phyloP scores from a whole-genome alignment of 2,329 filamentous ascomycete species.

The Colletotrichum siamense region DNA sequence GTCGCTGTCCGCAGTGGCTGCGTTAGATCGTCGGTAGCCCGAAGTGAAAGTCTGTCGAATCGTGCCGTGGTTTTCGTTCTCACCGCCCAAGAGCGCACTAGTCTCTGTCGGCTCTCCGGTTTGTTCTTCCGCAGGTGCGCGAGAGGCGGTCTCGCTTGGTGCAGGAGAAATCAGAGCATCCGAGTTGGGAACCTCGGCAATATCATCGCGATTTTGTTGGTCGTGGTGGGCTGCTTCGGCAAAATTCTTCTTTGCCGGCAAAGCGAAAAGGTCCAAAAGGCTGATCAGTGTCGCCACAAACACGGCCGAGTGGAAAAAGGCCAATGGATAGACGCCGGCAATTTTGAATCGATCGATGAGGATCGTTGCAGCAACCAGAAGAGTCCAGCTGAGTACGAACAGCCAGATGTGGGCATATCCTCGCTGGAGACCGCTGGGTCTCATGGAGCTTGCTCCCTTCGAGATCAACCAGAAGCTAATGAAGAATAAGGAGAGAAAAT shows the following conservation, averaged over 20 bases:
- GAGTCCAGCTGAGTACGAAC: slow-evolving; percentile 74
- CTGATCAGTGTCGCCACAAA: slow-evolving; percentile 78
- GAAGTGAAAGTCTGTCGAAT: slow-evolving; percentile 59
- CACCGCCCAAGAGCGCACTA: slow-evolving; percentile 50
- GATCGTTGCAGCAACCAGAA: slow-evolving; percentile 76
- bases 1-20: slow-evolving; percentile 27
- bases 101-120: slow-evolving; percentile 51
- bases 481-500: slow-evolving; percentile 84
- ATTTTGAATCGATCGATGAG: slow-evolving; percentile 77
- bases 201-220: slow-evolving; percentile 46
- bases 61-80: slow-evolving; percentile 34
- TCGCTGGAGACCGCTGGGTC: slow-evolving; percentile 86
- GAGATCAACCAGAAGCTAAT: slow-evolving; percentile 84
- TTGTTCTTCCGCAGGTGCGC: slow-evolving; percentile 32
- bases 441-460: slow-evolving; percentile 76
- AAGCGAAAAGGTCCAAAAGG: slow-evolving; percentile 79
- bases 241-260: slow-evolving; percentile 75
- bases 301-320: slow-evolving; percentile 78
- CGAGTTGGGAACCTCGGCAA: slow-evolving; percentile 32
- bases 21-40: slow-evolving; percentile 57
- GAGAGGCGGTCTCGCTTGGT: slow-evolving; percentile 38
- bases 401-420: slow-evolving; percentile 86
- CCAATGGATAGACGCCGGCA: slow-evolving; percentile 78
- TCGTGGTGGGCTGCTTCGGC: slow-evolving; percentile 62
- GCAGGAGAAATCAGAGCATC: slow-evolving; percentile 45